A percentile compares a stretch with the other conserved stretches of the same genome.
These are phyloP conservation scores for Sechiopsis laciniata DNA, from an alignment of 306 rosid species.

Conservation along the genomic window DNA sequence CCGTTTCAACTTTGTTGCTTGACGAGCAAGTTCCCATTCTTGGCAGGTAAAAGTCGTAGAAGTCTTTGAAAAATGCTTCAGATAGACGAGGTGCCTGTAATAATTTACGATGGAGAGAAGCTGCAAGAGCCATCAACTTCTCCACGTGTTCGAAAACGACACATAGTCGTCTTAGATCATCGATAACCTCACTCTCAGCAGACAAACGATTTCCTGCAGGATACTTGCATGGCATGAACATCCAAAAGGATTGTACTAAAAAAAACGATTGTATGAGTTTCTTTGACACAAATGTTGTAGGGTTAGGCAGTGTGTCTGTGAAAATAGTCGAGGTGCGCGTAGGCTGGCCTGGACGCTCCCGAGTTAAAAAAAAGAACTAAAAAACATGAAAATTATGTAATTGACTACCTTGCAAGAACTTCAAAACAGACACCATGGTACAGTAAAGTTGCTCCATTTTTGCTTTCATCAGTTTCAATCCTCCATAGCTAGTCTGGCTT, in stretches of 20 bases:
- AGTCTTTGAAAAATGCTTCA: constrained; percentile 65
- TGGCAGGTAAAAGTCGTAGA: constrained; percentile 52
- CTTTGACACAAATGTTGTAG: no score
- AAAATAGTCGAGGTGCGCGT: no score
- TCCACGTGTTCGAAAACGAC: constrained; percentile 73
- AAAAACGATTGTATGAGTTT: no score
- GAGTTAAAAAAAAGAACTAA: background rate
- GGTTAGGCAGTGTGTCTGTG: no score
- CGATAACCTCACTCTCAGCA: constrained; percentile 58
- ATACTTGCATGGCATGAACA: constrained; percentile 15
- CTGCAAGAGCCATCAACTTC: constrained; percentile 62
- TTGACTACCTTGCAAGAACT: constrained; percentile 58
- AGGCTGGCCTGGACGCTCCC: no score
- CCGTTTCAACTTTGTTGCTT: constrained; percentile 43
- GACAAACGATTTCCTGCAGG: constrained; percentile 63
- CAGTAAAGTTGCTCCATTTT: constrained; percentile 73
- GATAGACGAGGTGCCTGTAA: constrained; percentile 68
- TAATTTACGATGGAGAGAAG: constrained; percentile 85
- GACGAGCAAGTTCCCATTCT: constrained; percentile 51
- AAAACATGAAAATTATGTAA: constrained; percentile 10
- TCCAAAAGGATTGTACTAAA: no score
- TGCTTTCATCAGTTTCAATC: constrained; percentile 59
- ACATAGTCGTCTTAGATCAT: constrained; percentile 57
- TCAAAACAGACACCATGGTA: constrained; percentile 61
- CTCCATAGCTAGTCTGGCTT: constrained; percentile 68